A percentile compares a stretch with the other conserved stretches of the same genome.
phyloP scores from a whole-genome alignment of 2,329 filamentous ascomycete genomes.

The Albifimbria verrucaria region DNA sequence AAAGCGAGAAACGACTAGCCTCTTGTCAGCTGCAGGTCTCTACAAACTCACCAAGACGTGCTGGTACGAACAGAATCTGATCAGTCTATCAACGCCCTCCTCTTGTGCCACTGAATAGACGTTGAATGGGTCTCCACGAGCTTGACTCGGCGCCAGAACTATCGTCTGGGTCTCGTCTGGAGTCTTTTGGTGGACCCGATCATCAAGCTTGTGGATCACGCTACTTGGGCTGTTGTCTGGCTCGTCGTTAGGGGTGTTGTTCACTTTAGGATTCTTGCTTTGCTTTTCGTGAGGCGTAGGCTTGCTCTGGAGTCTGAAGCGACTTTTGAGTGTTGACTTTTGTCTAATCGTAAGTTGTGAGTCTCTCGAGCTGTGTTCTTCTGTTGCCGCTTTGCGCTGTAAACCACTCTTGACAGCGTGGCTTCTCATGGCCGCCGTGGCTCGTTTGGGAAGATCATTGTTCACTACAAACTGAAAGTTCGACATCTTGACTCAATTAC shows the following conservation, averaged over 20 bases:
- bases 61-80: slow-evolving; percentile 11
- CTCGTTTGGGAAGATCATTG: slow-evolving; percentile 6
- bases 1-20: slow-evolving; percentile 11
- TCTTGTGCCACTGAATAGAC: slow-evolving; percentile 10
- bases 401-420: slow-evolving; percentile 14
- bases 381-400: slow-evolving; percentile 8
- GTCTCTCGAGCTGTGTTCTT: slow-evolving; percentile 1
- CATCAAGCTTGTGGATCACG: not conserved
- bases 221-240: not conserved
- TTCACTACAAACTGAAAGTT: slow-evolving; percentile 12
- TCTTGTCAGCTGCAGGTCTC: not conserved
- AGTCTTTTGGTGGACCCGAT: not conserved
- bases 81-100: slow-evolving; percentile 8
- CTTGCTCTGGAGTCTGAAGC: slow-evolving; percentile 6
- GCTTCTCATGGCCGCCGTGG: slow-evolving; percentile 10
- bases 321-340: slow-evolving; percentile 10
- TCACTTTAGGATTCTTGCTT: no score
- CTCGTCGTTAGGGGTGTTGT: no score
- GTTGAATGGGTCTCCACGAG: slow-evolving; percentile 9
- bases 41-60: not conserved
- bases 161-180: not conserved
- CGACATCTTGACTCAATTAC: slow-evolving; percentile 3
- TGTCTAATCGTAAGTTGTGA: slow-evolving; percentile 12
- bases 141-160: slow-evolving; percentile 5
- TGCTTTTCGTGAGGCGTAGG: not conserved